Percentiles rank a stretch among this genome's conserved stretches.
Conservation (phyloP, 768 basidiomycete species). For the Tulasnella calospora region DNA sequence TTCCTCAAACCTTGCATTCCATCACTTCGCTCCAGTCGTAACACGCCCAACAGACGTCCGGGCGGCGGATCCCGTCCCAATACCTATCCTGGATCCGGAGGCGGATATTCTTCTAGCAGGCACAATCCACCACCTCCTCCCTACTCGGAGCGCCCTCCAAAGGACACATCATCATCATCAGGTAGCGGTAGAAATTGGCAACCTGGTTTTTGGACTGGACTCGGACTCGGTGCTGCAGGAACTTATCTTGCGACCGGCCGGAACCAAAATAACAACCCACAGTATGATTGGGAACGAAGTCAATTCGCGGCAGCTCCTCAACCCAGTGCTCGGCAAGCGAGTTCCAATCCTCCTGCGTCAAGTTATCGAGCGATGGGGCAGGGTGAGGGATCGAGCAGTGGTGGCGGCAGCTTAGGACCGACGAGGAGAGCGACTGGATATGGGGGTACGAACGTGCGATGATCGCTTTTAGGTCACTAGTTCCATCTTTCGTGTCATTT, state of each 20-base stretch:
- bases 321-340: neutral
- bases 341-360: neutral
- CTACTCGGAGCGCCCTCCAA: conserved; percentile 51
- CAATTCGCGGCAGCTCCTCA: neutral
- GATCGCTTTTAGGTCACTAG: neutral
- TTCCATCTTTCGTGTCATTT: too few relatives aligned
- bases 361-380: neutral
- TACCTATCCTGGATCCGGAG: conserved; percentile 50
- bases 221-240: conserved; percentile 65
- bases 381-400: conserved; percentile 11
- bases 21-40: conserved; percentile 32
- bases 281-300: conserved; percentile 17
- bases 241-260: conserved; percentile 36
- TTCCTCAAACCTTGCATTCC: conserved; percentile 53
- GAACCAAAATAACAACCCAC: neutral
- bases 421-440: conserved; percentile 21
- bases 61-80: conserved; percentile 39
- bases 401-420: neutral
- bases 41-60: conserved; percentile 34
- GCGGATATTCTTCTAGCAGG: conserved; percentile 33
- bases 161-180: conserved; percentile 31
- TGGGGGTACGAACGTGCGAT: conserved; percentile 26
- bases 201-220: conserved; percentile 85
- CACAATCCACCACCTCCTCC: conserved; percentile 43
- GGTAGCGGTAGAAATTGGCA: conserved; percentile 44